Base-by-base conservation (phyloP, 495 filamentous ascomycete genomes). In the Xylaria flabelliformis region DNA sequence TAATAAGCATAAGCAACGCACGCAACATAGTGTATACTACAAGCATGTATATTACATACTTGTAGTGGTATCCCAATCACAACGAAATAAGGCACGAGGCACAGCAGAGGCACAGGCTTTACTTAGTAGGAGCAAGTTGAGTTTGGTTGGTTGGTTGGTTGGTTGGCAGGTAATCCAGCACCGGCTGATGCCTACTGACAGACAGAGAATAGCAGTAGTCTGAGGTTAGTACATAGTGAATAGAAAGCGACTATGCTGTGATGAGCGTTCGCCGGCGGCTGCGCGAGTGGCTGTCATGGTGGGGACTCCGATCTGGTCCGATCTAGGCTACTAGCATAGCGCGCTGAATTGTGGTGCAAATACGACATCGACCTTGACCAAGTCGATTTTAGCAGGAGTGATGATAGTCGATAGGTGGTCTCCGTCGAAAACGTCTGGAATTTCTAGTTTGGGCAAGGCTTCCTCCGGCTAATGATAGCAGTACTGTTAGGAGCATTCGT, bases 191-290 rank as follows among this genome's bases (percentile, higher is more conserved):
- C 19, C 64, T 13, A 24, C 64, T 4, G 21, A 39, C 39, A 41
- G 10, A 65, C 42, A 50, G 15, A 65, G 26, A 61, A 17, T 36
- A 19, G 53, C 53, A 6, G 26, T 17, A 34, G 29, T n/a, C 17
- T 19, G 5, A n/a, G n/a, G n/a, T n/a, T 39, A 39, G 39, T 41
- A 41, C 39, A 21, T 10, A 9, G 26, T 41, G 42, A 21, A 2
- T 42, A 42, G 24, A 65, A 3, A 29, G 56, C 51, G 10, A 29
- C 51, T 26, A 56, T 29, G 51, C 24, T 32, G 53, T 44, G 62
- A 48, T 19, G 39, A 42, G 42, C 62, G 62, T 64, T 64, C 62
- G 15, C 62, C 44, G 62, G 62, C 62, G 64, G 44, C 19, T 53
- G 64, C 46, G 29, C 29, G 17, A 7, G 17, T 36, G 53, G 48